These are phyloP conservation scores for Quercus alba DNA, from an alignment of 306 rosid species.

Conservation along the genomic window DNA sequence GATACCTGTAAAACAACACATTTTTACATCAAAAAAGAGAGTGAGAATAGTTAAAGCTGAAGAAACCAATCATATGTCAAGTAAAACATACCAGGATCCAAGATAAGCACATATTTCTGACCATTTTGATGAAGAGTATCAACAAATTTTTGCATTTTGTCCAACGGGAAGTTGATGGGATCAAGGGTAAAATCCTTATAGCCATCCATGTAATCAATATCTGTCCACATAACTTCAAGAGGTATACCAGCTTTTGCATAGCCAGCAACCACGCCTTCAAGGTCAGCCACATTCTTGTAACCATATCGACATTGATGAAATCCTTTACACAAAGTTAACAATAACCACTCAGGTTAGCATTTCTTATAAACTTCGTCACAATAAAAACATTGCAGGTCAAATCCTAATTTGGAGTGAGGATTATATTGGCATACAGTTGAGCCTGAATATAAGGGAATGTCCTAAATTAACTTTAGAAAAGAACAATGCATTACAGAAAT, in stretches of 20 bases:
- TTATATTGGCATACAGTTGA: no score
- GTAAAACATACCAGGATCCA: conserved; percentile 71
- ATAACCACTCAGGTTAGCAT: neutral
- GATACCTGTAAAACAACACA: conserved; percentile 45
- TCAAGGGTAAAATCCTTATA: conserved; percentile 85
- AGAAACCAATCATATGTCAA: neutral
- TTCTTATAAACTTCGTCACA: neutral
- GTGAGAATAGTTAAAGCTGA: neutral
- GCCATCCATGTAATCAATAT: conserved; percentile 92
- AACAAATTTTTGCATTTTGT: conserved; percentile 56
- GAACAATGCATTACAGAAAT: no score
- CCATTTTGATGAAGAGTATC: conserved; percentile 63
- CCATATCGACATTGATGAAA: conserved; percentile 88
- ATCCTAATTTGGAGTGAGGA: no score
- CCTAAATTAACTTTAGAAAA: no score
- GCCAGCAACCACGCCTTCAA: conserved; percentile 63
- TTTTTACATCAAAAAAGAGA: neutral
- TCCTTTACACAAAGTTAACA: conserved; percentile 42
- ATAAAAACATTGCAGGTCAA: neutral
- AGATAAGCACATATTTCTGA: conserved; percentile 74
- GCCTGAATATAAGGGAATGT: no score
- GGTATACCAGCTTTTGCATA: conserved; percentile 72
- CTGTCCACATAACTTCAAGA: conserved; percentile 21
- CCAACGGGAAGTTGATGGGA: conserved; percentile 73
- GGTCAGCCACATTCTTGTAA: conserved; percentile 67